Evolutionary conservation across 1,284 basidiomycete genomes (phyloP).

Genomic region (Bjerkandera adusta): DNA sequence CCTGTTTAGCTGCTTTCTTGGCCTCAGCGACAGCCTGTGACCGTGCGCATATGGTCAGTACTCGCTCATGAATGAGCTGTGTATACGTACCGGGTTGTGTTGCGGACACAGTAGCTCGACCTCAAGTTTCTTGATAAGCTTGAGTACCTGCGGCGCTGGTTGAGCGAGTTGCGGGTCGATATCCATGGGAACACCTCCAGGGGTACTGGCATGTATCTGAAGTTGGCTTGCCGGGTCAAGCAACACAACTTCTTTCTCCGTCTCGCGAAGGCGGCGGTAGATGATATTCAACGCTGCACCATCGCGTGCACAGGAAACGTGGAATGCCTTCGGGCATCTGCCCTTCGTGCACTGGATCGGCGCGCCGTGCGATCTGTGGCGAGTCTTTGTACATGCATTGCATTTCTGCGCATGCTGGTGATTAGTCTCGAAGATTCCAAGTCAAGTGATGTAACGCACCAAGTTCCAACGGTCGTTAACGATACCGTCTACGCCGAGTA

Average conservation of each 20-base stretch:
- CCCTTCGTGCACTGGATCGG: conserved; percentile 94
- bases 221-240: conserved; percentile 34
- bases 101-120: conserved; percentile 75
- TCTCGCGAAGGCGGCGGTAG: conserved; percentile 61
- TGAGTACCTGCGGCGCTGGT: conserved; percentile 45
- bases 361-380: conserved; percentile 75
- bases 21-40: conserved; percentile 64
- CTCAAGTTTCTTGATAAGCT: conserved; percentile 66
- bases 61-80: conserved; percentile 8
- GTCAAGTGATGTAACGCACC: conserved; percentile 45
- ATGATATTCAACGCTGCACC: conserved; percentile 51
- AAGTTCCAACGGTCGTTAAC: conserved; percentile 89
- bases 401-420: conserved; percentile 70
- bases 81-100: conserved; percentile 75
- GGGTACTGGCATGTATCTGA: conserved; percentile 2
- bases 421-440: background rate
- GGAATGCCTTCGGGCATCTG: conserved; percentile 91
- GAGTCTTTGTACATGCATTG: conserved; percentile 69
- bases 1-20: conserved; percentile 68
- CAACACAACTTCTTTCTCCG: conserved; percentile 76
- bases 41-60: conserved; percentile 5
- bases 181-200: conserved; percentile 22
- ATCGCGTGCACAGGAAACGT: conserved; percentile 85
- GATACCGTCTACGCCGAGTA: conserved; percentile 83
- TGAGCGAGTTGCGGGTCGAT: conserved; percentile 1